These are phyloP conservation scores for Boletus subcaerulescens DNA, from an alignment of 768 basidiomycete species.

Conservation along the genomic window DNA sequence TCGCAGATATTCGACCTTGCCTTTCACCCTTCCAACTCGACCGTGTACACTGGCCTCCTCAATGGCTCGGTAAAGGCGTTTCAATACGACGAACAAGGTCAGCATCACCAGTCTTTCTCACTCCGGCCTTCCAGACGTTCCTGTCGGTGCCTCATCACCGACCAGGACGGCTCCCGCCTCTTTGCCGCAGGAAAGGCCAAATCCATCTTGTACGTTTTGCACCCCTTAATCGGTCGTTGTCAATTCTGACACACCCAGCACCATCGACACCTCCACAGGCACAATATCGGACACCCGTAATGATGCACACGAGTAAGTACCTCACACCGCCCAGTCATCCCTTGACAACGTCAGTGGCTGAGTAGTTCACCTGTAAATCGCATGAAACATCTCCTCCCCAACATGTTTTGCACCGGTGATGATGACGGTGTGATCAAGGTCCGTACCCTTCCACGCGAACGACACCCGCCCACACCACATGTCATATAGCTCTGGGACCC, in stretches of 20 bases:
- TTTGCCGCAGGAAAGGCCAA: constrained; percentile 84
- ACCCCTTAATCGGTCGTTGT: background rate
- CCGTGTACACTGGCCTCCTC: constrained; percentile 77
- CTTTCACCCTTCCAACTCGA: constrained; percentile 73
- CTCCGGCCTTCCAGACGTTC: constrained; percentile 79
- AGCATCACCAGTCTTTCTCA: constrained; percentile 53
- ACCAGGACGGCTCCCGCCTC: constrained; percentile 63
- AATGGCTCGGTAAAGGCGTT: constrained; percentile 84
- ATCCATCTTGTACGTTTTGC: constrained; percentile 62
- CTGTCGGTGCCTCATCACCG: constrained; percentile 69
- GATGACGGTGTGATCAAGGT: constrained; percentile 95
- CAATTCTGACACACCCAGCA: constrained; percentile 39
- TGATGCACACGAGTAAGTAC: constrained; percentile 67
- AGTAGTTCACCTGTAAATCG: constrained; percentile 83
- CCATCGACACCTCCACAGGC: constrained; percentile 64
- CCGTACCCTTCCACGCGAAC: constrained; percentile 10
- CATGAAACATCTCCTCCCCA: constrained; percentile 65
- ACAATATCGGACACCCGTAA: constrained; percentile 44
- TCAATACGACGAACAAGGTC: constrained; percentile 69
- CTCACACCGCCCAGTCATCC: constrained; percentile 3
- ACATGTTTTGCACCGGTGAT: constrained; percentile 82
- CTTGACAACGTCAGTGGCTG: constrained; percentile 35
- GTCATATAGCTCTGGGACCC: constrained; percentile 82
- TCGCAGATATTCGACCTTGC: constrained; percentile 86
- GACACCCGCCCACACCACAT: background rate